phyloP scores from a whole-genome alignment of 495 filamentous ascomycete genomes.

The Penicillium daleae region DNA sequence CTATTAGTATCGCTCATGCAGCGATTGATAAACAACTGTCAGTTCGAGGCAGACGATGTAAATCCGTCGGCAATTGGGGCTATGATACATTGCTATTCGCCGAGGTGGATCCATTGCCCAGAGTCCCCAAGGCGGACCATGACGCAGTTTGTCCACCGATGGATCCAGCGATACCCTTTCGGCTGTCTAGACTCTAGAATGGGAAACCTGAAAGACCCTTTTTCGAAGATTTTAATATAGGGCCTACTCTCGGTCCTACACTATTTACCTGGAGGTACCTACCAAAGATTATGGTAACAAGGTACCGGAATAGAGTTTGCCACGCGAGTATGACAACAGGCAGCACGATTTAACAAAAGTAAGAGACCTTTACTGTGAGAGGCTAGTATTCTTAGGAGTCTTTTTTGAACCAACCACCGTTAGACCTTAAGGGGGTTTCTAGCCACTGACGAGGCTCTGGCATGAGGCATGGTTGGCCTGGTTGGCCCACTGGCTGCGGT shows the following conservation, averaged over 20 bases:
- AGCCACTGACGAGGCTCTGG: neutral
- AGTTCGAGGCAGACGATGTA: too few relatives aligned
- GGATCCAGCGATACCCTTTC: too few relatives aligned
- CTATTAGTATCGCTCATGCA: too few relatives aligned
- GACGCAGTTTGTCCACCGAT: too few relatives aligned
- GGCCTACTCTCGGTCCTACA: neutral
- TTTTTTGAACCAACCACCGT: too few relatives aligned
- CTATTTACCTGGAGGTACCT: neutral
- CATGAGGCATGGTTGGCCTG: neutral
- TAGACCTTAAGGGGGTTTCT: too few relatives aligned
- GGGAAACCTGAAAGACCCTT: neutral
- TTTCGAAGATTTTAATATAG: neutral
- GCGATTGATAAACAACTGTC: too few relatives aligned
- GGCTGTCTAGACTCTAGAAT: too few relatives aligned
- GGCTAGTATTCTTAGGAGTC: constrained; percentile 2
- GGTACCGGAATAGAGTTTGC: neutral
- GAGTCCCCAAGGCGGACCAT: too few relatives aligned
- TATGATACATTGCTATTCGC: too few relatives aligned
- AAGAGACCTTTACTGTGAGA: neutral
- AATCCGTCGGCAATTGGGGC: too few relatives aligned
- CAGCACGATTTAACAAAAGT: neutral
- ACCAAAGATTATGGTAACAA: neutral
- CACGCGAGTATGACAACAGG: neutral
- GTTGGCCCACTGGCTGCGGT: constrained; percentile 3
- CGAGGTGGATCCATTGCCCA: too few relatives aligned